These are phyloP conservation scores for Porphyra umbilicalis DNA, from an alignment of 31 red algal genomes.

Conservation along the genomic window DNA sequence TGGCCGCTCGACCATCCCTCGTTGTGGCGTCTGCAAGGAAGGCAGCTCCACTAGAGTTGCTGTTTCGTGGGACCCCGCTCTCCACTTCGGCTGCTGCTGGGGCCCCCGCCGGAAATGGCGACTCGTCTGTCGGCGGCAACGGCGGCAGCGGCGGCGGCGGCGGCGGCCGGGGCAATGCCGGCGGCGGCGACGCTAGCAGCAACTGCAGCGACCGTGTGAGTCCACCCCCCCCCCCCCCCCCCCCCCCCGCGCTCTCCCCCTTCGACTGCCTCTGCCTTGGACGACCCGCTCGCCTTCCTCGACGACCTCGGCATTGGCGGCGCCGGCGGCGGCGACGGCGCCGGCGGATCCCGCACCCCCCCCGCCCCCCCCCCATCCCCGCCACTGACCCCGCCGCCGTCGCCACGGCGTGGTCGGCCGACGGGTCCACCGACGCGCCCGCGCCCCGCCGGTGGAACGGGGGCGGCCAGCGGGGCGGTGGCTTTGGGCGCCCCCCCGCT, in stretches of 20 bases:
- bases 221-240: not conserved
- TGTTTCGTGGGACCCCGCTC: no score
- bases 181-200: not conserved
- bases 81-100: no score
- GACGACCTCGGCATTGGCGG: not conserved
- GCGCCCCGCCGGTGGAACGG: not conserved
- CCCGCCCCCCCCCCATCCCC: no score
- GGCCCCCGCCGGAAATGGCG: no score
- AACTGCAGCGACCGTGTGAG: not conserved
- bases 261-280: not conserved
- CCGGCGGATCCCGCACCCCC: not conserved
- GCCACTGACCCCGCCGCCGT: not conserved
- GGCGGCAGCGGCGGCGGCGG: no score
- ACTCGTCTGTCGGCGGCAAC: no score
- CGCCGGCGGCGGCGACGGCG: not conserved
- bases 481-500: not conserved
- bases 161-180: no score
- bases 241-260: not conserved
- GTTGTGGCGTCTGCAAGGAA: no score
- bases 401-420: not conserved
- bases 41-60: no score
- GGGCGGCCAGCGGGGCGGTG: not conserved
- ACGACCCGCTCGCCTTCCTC: not conserved
- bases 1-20: no score
- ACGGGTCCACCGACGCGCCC: not conserved